Percentiles rank a stretch among this genome's conserved stretches.
phyloP scores from a whole-genome alignment of 1,139 yeast species.

The Maudiozyma humilis region DNA sequence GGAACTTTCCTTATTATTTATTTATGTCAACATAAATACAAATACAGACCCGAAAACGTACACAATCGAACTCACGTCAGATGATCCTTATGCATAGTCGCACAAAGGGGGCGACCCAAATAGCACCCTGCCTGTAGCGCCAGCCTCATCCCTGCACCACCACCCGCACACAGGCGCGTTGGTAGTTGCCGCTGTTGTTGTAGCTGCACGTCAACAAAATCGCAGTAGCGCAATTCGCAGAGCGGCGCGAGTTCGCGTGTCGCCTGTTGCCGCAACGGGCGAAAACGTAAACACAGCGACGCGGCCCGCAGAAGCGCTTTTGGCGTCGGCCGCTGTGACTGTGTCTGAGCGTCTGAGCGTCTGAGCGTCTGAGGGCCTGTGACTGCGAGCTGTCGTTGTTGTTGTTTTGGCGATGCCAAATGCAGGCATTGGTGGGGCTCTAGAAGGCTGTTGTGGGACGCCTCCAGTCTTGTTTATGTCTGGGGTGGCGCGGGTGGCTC shows the following conservation, averaged over 20 bases:
- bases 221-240: too few relatives aligned
- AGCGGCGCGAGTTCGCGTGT: neutral
- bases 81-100: neutral
- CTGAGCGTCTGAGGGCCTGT: too few relatives aligned
- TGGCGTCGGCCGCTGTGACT: too few relatives aligned
- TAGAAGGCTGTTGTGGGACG: neutral
- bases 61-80: neutral
- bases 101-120: too few relatives aligned
- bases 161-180: too few relatives aligned
- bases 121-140: neutral
- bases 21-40: neutral
- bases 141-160: too few relatives aligned
- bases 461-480: neutral
- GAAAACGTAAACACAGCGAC: slow-evolving; percentile 13
- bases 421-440: neutral
- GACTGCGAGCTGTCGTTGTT: neutral
- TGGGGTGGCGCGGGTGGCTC: neutral
- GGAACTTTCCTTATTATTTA: neutral
- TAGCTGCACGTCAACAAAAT: neutral
- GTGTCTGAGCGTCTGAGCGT: too few relatives aligned
- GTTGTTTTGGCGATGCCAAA: slow-evolving; percentile 1
- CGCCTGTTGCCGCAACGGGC: slow-evolving; percentile 9
- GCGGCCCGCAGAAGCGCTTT: neutral
- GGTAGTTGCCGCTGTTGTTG: too few relatives aligned
- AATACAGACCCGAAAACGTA: neutral